These are phyloP conservation scores for Calonectria fujianensis DNA, from an alignment of 2,329 filamentous ascomycete genomes.

Conservation along the genomic window DNA sequence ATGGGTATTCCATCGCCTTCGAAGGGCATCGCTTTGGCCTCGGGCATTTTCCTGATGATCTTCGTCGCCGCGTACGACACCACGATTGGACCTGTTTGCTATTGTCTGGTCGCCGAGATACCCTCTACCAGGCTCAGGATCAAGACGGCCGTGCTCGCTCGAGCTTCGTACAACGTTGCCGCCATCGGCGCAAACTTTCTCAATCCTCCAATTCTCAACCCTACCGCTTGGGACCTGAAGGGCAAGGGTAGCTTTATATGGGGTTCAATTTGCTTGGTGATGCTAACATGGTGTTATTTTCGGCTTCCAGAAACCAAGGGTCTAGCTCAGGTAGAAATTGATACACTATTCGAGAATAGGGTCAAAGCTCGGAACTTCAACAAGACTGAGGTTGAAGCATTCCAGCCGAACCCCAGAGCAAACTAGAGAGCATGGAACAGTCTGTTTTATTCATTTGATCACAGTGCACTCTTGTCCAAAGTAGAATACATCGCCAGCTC, in stretches of 20 bases:
- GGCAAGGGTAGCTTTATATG: conserved; percentile 51
- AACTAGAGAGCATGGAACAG: too few relatives aligned
- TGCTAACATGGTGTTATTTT: conserved; percentile 65
- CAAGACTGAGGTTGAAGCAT: too few relatives aligned
- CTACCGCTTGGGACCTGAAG: conserved; percentile 45
- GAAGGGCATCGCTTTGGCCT: neutral
- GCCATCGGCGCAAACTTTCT: conserved; percentile 37
- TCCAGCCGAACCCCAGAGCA: neutral
- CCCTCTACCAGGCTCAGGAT: conserved; percentile 85
- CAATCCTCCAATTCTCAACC: conserved; percentile 44
- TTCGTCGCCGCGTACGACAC: conserved; percentile 78
- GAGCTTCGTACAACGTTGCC: conserved; percentile 61
- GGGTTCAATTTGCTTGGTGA: conserved; percentile 58
- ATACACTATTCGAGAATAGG: conserved; percentile 20
- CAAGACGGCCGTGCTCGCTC: conserved; percentile 88
- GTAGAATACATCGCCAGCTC: too few relatives aligned
- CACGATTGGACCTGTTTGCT: conserved; percentile 88
- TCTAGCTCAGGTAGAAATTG: conserved; percentile 17
- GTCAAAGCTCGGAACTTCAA: neutral
- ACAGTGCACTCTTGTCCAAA: too few relatives aligned
- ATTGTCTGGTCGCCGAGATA: conserved; percentile 86
- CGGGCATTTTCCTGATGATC: neutral
- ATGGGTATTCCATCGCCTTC: conserved; percentile 60
- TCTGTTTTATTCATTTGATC: too few relatives aligned
- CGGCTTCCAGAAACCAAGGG: conserved; percentile 59